Base-by-base conservation (phyloP, 2,329 filamentous ascomycete species). In the Cladosporium sp. region DNA sequence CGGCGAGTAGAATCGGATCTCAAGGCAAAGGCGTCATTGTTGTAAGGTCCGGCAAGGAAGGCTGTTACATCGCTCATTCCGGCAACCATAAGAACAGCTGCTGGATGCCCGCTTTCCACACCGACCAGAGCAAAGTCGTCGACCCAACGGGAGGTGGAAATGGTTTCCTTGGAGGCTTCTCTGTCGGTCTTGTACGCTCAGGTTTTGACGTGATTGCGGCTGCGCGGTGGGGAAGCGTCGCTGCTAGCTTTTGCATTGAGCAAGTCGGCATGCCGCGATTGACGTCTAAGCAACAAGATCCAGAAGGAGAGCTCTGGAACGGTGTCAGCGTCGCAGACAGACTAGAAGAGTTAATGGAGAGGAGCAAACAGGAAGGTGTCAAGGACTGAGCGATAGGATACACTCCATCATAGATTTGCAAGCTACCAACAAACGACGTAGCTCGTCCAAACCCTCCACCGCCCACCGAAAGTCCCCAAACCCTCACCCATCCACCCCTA, bases 111-210 rank as follows among this genome's bases (percentile, higher is more conserved):
- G 86, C 91, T 7, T 92, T 85, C 63, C 86, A 91, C 62, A 69
- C 66, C 18, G 57, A 69, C 33, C 33, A 57, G 11, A 63, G 63
- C 0, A 79, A 73, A 51, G 88, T 96, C 1, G 72, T 93, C n/a
- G 93, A 97, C 67, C 91, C 92, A 0, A 97, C 93, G 0, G 93
- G 93, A 8, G 93, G 90, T 16, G 93, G 93, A 0, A 98, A 98
- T 68, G 84, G 86, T 0, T 97, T 96, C 60, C 73, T 96, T 7
- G 81, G 82, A 18, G 80, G 78, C 2, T 62, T 84, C 52, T 74
- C 78, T 6, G 72, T 83, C 18, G 79, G 76, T 1, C 65, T 83
- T 55, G 71, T 78, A 16, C 72, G 75, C 51, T 85, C 53, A 1
- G 57, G 83, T 75, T 27, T 71, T 38, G 60, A 67, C 55, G 73